These are phyloP conservation scores for Phytophthora ramorum DNA, from an alignment of 352 stramenopile genomes.

Conservation along the genomic window DNA sequence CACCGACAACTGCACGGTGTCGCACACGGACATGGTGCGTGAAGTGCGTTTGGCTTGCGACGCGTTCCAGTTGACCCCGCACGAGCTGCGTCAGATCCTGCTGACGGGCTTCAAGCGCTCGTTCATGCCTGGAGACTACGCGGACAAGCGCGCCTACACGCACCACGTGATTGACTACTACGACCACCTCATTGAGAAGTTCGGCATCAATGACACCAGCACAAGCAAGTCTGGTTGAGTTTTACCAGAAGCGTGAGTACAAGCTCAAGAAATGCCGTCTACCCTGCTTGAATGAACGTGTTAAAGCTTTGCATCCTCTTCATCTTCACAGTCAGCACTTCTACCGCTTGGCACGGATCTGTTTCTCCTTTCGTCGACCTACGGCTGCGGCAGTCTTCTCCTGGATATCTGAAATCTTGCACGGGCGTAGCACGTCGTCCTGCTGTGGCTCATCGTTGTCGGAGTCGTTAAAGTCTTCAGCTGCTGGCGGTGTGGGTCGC, in stretches of 20 bases:
- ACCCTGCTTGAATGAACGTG: not conserved
- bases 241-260: not conserved
- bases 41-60: conserved; percentile 86
- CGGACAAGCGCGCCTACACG: conserved; percentile 82
- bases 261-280: not conserved
- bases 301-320: not conserved
- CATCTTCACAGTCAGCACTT: not conserved
- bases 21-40: conserved; percentile 83
- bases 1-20: conserved; percentile 91
- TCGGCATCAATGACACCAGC: conserved; percentile 57
- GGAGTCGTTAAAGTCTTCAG: conserved; percentile 79
- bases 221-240: conserved; percentile 38
- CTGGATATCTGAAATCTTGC: conserved; percentile 83
- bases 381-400: conserved; percentile 77
- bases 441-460: conserved; percentile 66
- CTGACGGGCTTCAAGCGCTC: conserved; percentile 87
- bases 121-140: conserved; percentile 88
- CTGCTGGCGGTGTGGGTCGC: conserved; percentile 59
- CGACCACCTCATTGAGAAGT: conserved; percentile 77
- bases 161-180: conserved; percentile 90
- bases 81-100: conserved; percentile 78
- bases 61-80: conserved; percentile 75
- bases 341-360: conserved; percentile 55
- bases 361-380: conserved; percentile 74
- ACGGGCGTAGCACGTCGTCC: conserved; percentile 72